These are phyloP conservation scores for Trichoderma citrinoviride DNA, from an alignment of 2,329 filamentous ascomycete genomes.

Conservation along the genomic window DNA sequence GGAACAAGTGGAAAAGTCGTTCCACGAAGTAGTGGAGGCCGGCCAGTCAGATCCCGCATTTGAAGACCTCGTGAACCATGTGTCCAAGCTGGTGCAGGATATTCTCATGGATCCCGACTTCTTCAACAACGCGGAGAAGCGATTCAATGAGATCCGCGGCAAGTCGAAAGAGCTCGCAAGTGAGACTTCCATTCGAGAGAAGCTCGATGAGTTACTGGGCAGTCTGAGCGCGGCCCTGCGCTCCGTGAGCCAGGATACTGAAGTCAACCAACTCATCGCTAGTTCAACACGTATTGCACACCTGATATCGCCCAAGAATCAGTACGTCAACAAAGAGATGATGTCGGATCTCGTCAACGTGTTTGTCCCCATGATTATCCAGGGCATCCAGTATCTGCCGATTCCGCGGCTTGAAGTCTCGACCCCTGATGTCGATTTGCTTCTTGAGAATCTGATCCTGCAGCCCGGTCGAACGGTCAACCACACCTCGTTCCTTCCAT, in stretches of 20 bases:
- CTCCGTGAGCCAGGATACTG: conserved; percentile 68
- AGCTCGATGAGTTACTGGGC: conserved; percentile 68
- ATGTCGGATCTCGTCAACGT: conserved; percentile 73
- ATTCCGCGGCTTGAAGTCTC: conserved; percentile 89
- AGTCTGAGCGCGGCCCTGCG: conserved; percentile 67
- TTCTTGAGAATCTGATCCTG: conserved; percentile 86
- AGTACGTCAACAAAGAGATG: conserved; percentile 66
- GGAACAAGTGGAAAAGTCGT: conserved; percentile 67
- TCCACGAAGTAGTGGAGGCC: conserved; percentile 70
- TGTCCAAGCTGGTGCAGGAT: conserved; percentile 72
- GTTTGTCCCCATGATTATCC: conserved; percentile 74
- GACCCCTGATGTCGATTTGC: conserved; percentile 76
- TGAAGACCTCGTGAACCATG: conserved; percentile 69
- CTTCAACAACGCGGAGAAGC: conserved; percentile 67
- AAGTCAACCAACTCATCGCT: conserved; percentile 66
- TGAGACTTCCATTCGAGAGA: conserved; percentile 66
- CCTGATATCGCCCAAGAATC: conserved; percentile 65
- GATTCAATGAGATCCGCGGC: conserved; percentile 49
- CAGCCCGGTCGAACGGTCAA: conserved; percentile 85
- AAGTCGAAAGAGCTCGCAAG: conserved; percentile 62
- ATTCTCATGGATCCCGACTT: conserved; percentile 85
- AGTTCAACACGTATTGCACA: conserved; percentile 66
- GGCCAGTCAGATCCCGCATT: conserved; percentile 77
- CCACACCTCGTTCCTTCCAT: conserved; percentile 83
- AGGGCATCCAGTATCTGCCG: conserved; percentile 79